phyloP scores from a whole-genome alignment of 139 green algal genomes.

The Coelastrella sp. region DNA sequence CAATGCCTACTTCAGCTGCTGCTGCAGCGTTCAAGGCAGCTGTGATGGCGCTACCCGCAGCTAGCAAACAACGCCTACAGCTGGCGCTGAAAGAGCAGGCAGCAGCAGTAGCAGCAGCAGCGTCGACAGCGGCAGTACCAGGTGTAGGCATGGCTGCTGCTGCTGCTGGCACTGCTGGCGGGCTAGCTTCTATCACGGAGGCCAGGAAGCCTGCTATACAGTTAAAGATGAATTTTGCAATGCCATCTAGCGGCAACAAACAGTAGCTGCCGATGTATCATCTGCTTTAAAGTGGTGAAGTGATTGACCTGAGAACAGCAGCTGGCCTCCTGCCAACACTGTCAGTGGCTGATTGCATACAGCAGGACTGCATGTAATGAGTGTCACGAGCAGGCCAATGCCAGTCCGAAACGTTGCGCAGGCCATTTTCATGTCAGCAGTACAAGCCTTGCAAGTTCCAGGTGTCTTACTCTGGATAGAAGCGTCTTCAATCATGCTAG shows the following conservation, averaged over 20 bases:
- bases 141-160: background rate
- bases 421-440: too few species aligned
- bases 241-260: background rate
- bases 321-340: too few species aligned
- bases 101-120: background rate
- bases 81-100: constrained; percentile 49
- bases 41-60: constrained; percentile 56
- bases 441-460: too few species aligned
- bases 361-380: too few species aligned
- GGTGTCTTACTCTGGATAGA: too few species aligned
- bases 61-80: constrained; percentile 66
- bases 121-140: background rate
- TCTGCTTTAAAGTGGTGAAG: background rate
- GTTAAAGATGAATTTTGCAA: constrained; percentile 58
- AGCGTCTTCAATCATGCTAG: too few species aligned
- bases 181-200: background rate
- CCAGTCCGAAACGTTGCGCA: too few species aligned
- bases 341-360: too few species aligned
- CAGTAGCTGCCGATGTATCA: background rate
- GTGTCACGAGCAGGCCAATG: too few species aligned
- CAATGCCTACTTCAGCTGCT: constrained; percentile 53
- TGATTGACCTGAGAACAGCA: background rate
- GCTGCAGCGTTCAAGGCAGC: constrained; percentile 57
- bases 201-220: constrained; percentile 54
- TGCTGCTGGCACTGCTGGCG: background rate